Evolutionary conservation across 2,329 filamentous ascomycete genomes (phyloP), one percentile per base, ranked within the genome.

Genomic region (Tolypocladium ovalisporum): DNA sequence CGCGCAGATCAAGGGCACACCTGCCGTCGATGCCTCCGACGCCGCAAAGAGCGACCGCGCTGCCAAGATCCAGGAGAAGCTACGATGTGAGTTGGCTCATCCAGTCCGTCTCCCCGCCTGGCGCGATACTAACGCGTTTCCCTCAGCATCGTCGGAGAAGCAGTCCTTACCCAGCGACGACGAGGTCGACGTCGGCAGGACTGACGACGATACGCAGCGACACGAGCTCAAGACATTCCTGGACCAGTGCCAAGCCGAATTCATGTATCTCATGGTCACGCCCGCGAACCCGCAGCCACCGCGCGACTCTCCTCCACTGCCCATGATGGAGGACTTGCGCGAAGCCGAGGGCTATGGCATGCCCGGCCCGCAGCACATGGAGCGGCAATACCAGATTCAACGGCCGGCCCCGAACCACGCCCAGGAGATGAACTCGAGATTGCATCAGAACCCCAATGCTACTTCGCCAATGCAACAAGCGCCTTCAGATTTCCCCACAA

Each of bases 261-360:
- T 87, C 59, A 84, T 83, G 61, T 87, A 87, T 64, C 75, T 87
- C 17, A 85, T 87, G 83, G 79, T 85, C 54, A 83, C 83, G 0
- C 84, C 84, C 1, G 83, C 84, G 44, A 87, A 87, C 67, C 84
- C 84, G 4, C 72, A 80, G 47, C 84, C 84, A 1, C 84, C 83
- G n/a, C 78, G 84, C 67, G 84, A 86, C 29, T 83, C 82, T 1
- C 80, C 81, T 5, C 80, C 78, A 2, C 67, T 84, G 13, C 81
- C 81, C 12, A 73, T 82, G 47, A 76, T 83, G 32, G 83, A 85
- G 54, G 83, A 85, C 56, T 62, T 84, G n/a, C 73, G 79, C 54
- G 80, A 85, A 58, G 75, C 74, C 36, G 82, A 81, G 47, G 68
- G 70, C 6, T 83, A 79, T 58, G 77, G 75, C 27, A 69, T 80